phyloP scores from a whole-genome alignment of 1,284 basidiomycete species.

The Trichosporon coremiiforme region DNA sequence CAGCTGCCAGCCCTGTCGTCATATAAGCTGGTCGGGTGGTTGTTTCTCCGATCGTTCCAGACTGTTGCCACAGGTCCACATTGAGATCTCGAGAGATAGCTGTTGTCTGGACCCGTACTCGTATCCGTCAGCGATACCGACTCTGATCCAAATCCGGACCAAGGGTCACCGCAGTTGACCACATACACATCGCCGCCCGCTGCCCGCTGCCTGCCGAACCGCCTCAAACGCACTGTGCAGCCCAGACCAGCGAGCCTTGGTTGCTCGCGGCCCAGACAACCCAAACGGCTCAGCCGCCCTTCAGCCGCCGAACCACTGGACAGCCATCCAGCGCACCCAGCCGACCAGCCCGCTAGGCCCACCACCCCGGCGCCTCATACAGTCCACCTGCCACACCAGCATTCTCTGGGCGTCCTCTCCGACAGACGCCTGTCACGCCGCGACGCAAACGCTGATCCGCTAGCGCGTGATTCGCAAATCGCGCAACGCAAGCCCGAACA shows the following conservation, averaged over 20 bases:
- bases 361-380: no score
- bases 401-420: background rate
- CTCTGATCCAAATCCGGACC: background rate
- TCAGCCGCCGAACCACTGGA: background rate
- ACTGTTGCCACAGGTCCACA: background rate
- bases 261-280: background rate
- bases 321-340: background rate
- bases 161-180: background rate
- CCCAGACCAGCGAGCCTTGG: background rate
- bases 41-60: background rate
- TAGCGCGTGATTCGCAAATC: background rate
- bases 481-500: background rate
- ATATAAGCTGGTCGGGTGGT: background rate
- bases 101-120: background rate
- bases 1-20: background rate
- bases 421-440: background rate
- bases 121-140: background rate
- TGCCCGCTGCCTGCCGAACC: background rate
- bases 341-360: background rate
- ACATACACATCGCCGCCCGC: background rate
- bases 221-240: constrained; percentile 7
- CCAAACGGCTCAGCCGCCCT: background rate
- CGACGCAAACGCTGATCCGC: background rate
- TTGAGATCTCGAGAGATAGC: background rate
- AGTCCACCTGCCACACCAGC: background rate